A percentile compares a stretch with the other conserved stretches of the same genome.
These are phyloP conservation scores for Naganishia antarctica DNA, from an alignment of 768 basidiomycete genomes.

Conservation along the genomic window DNA sequence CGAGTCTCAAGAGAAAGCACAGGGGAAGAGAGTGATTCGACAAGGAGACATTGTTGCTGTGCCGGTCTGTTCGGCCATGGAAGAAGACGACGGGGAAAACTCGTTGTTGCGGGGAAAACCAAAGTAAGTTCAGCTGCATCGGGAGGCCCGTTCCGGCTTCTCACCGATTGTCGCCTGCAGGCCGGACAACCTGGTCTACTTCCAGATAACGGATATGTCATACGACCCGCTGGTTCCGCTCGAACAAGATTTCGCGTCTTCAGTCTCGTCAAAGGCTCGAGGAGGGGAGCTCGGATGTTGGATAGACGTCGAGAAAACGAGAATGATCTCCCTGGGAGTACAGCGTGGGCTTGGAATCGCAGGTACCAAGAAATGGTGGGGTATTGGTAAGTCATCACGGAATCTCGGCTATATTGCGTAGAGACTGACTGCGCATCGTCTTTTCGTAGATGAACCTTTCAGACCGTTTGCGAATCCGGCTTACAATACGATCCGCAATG, in stretches of 20 bases:
- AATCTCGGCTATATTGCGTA: too few relatives aligned
- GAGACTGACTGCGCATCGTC: not conserved
- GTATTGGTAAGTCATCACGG: conserved; percentile 53
- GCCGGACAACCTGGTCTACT: conserved; percentile 61
- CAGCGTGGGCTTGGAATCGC: conserved; percentile 62
- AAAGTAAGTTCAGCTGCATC: not conserved
- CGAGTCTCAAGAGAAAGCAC: conserved; percentile 3
- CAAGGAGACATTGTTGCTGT: conserved; percentile 45
- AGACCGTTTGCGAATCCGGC: conserved; percentile 52
- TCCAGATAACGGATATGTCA: conserved; percentile 72
- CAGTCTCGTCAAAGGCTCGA: conserved; percentile 51
- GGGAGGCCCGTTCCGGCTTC: not conserved
- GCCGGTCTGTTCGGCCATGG: conserved; percentile 41
- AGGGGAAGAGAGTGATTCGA: conserved; percentile 32
- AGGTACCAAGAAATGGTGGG: conserved; percentile 53
- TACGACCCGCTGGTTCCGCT: conserved; percentile 55
- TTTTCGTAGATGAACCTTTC: conserved; percentile 53
- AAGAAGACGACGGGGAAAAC: conserved; percentile 62
- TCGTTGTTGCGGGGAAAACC: not conserved
- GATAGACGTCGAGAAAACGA: conserved; percentile 68
- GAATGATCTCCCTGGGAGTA: conserved; percentile 71
- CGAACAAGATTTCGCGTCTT: conserved; percentile 47
- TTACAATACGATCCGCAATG: conserved; percentile 11
- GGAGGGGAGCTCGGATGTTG: conserved; percentile 78
- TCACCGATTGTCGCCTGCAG: not conserved